Evolutionary conservation across 345 rosid species (phyloP), one percentile per base, ranked within the genome.

Genomic region (Boechera stricta): DNA sequence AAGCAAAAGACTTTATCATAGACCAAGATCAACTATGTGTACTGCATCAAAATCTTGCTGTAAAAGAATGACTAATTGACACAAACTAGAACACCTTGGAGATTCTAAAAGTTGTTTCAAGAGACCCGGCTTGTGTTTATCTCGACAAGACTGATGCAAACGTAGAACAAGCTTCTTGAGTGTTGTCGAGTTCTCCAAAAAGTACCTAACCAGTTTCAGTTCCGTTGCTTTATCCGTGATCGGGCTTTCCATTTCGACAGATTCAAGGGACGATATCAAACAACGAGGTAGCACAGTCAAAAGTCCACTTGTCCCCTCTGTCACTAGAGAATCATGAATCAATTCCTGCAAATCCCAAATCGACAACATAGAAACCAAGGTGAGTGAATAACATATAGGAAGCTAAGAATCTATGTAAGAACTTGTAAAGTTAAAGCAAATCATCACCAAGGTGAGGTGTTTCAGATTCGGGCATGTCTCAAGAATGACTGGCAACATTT

Each of bases 391-490:
- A 21, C 24, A 21, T 21, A 21, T 21, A 21, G 24, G 24, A 21
- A 21, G 24, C 24, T 21, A 21, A 21, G 24, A 21, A 21, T 21
- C 24, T 21, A 21, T 21, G 24, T 21, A 21, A 21, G 24, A 21
- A 21, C 24, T 39, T 26, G 3, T 12, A 39, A 28, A 16, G 3
- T 28, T 16, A 18, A 15, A 26, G 55, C 26, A 64, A 72, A 41
- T 2, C 70, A 53, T 64, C 24, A 73, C 77, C 77, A 73, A 41
- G 77, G 55, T 53, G 54, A 73, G 55, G 44, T 63, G 54, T 42
- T 53, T 73, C 24, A 73, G 77, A 73, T 73, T 73, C 7, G 77
- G 77, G 16, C 70, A 64, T 4, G n/a, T 21, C 63, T 73, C 70
- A 41, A 73, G 71, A 64, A 73, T 16, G 26, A 41, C 10, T 7